These are phyloP conservation scores for Trichophyton benhamiae DNA, from an alignment of 2,329 filamentous ascomycete species.

Conservation along the genomic window DNA sequence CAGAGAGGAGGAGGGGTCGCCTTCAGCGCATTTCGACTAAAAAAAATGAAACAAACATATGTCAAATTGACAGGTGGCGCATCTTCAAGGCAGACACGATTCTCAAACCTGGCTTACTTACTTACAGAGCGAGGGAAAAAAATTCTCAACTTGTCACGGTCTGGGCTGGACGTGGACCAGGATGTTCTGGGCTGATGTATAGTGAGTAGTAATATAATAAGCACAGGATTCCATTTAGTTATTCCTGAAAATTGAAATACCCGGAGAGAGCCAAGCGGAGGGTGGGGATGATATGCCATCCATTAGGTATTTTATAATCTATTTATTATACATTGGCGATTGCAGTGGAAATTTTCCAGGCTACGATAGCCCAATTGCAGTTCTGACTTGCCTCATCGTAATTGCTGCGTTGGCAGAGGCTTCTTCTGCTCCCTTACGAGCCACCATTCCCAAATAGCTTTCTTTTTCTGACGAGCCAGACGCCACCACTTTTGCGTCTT, in stretches of 20 bases:
- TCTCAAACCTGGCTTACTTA: background rate
- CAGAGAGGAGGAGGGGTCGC: too few species aligned
- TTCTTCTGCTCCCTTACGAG: slow-evolving; percentile 10
- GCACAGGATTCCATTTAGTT: background rate
- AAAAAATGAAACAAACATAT: too few species aligned
- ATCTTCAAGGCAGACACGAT: slow-evolving; percentile 2
- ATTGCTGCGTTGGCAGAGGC: slow-evolving; percentile 12
- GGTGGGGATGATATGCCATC: background rate
- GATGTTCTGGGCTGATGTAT: background rate
- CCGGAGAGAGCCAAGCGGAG: too few species aligned
- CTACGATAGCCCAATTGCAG: slow-evolving; percentile 10
- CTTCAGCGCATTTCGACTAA: too few species aligned
- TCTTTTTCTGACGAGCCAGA: background rate
- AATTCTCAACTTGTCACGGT: background rate
- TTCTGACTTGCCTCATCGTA: slow-evolving; percentile 12
- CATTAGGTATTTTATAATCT: background rate
- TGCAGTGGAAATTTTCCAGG: background rate
- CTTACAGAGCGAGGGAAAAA: background rate
- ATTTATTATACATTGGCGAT: background rate
- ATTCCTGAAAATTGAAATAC: too few species aligned
- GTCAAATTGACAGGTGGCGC: background rate
- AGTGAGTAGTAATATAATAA: background rate
- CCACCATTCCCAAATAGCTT: slow-evolving; percentile 10
- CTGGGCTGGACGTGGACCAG: background rate
- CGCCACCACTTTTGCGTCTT: background rate